These are phyloP conservation scores for Sporothrix phasma DNA, from an alignment of 2,329 filamentous ascomycete genomes.

Conservation along the genomic window DNA sequence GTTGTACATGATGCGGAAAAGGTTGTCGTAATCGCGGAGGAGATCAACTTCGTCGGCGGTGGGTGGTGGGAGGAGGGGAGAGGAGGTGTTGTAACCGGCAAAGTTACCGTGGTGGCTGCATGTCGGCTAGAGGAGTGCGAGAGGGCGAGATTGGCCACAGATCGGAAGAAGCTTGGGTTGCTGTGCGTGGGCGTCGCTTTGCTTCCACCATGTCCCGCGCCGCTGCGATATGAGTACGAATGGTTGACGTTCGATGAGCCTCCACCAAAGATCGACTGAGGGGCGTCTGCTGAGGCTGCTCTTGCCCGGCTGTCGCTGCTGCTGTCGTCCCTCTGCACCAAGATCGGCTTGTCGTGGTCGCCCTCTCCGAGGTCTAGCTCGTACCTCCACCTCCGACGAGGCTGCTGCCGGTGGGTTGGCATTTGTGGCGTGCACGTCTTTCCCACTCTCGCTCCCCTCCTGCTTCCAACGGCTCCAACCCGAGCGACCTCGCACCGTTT, in stretches of 20 bases:
- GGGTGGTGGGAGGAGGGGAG: slow-evolving; percentile 30
- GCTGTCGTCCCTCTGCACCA: slow-evolving; percentile 66
- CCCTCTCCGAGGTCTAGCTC: slow-evolving; percentile 70
- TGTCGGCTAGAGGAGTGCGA: slow-evolving; percentile 32
- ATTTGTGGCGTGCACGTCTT: slow-evolving; percentile 25
- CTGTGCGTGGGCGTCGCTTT: slow-evolving; percentile 22
- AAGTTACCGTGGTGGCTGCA: slow-evolving; percentile 29
- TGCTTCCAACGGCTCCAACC: slow-evolving; percentile 37
- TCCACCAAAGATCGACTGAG: slow-evolving; percentile 49
- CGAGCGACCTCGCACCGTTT: slow-evolving; percentile 38
- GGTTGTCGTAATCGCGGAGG: slow-evolving; percentile 86
- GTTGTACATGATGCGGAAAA: slow-evolving; percentile 95
- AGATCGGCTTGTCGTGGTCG: slow-evolving; percentile 72
- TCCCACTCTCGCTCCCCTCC: slow-evolving; percentile 22
- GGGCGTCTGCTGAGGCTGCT: slow-evolving; percentile 15
- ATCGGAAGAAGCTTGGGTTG: slow-evolving; percentile 63
- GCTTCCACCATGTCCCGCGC: slow-evolving; percentile 26
- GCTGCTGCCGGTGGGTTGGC: slow-evolving; percentile 28
- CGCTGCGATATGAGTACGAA: slow-evolving; percentile 33
- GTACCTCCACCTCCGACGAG: slow-evolving; percentile 60
- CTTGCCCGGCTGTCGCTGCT: slow-evolving; percentile 10
- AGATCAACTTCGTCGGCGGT: slow-evolving; percentile 61
- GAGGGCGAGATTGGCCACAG: slow-evolving; percentile 66
- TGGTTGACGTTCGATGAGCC: slow-evolving; percentile 24
- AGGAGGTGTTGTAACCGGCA: slow-evolving; percentile 1